These are phyloP conservation scores for Podila horticola DNA, from an alignment of 192 early-diverging fungal species.

Conservation along the genomic window DNA sequence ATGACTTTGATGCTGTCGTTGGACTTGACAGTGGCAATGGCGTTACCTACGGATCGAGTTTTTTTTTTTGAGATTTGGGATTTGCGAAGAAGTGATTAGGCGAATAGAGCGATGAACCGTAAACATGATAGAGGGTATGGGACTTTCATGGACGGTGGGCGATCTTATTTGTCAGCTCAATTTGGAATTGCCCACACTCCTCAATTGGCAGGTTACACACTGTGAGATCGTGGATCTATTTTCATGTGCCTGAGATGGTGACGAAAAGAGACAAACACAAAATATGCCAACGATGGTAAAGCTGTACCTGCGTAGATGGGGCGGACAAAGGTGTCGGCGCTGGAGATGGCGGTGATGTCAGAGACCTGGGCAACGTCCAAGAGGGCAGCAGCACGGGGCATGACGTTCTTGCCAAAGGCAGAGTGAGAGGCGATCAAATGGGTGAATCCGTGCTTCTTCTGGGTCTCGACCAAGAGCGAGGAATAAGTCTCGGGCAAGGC, in stretches of 20 bases:
- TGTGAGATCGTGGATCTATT: no score
- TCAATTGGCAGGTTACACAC: no score
- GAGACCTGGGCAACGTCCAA: conserved; percentile 92
- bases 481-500: conserved; percentile 85
- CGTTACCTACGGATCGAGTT: conserved; percentile 73
- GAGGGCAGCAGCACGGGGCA: conserved; percentile 92
- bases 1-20: conserved; percentile 90
- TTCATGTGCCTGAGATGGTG: neutral
- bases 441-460: conserved; percentile 76
- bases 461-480: conserved; percentile 75
- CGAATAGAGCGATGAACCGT: no score
- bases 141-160: no score
- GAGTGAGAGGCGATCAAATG: conserved; percentile 91
- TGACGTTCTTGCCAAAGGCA: conserved; percentile 92
- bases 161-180: no score
- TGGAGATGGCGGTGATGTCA: conserved; percentile 84
- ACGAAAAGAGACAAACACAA: neutral
- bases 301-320: conserved; percentile 94
- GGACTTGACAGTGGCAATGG: conserved; percentile 95
- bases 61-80: no score
- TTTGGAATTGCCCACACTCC: no score
- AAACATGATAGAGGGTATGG: no score
- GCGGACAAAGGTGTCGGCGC: conserved; percentile 90
- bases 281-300: neutral
- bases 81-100: no score